Conservation (phyloP, 2,329 filamentous ascomycete species). For the Periconia sp. region DNA sequence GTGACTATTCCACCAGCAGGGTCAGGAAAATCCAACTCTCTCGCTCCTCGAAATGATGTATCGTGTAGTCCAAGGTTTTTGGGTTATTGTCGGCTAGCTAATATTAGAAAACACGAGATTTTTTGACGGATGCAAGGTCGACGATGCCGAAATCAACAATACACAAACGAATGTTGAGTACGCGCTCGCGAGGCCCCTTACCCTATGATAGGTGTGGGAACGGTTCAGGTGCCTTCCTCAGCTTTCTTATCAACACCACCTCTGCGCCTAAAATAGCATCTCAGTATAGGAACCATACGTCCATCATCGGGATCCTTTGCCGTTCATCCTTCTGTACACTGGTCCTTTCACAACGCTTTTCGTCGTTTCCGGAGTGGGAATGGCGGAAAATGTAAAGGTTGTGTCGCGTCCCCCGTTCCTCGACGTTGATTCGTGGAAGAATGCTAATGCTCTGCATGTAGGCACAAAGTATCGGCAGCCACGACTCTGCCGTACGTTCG, state of each 20-base stretch:
- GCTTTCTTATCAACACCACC: neutral
- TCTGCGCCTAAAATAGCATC: neutral
- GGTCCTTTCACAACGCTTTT: neutral
- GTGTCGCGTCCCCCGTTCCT: neutral
- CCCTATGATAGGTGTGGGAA: too few relatives aligned
- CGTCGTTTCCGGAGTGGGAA: neutral
- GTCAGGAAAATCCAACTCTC: too few relatives aligned
- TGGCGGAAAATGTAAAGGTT: neutral
- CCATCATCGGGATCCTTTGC: neutral
- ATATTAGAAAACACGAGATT: too few relatives aligned
- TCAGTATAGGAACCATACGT: neutral
- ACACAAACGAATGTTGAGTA: too few relatives aligned
- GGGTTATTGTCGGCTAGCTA: too few relatives aligned
- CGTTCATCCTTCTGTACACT: neutral
- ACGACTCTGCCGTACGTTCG: neutral
- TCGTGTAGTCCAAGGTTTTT: too few relatives aligned
- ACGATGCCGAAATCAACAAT: too few relatives aligned
- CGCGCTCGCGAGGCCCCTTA: too few relatives aligned
- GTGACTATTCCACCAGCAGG: too few relatives aligned
- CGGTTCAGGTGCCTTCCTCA: neutral
- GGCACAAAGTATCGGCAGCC: neutral
- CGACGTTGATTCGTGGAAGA: slow-evolving; percentile 4
- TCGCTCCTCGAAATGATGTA: too few relatives aligned
- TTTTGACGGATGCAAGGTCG: too few relatives aligned
- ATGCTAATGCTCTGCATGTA: neutral